A percentile compares a stretch with the other conserved stretches of the same genome.
Evolutionary conservation across 164 flowering plant species (phyloP).

Genomic region (Euptelea pleiosperma): DNA sequence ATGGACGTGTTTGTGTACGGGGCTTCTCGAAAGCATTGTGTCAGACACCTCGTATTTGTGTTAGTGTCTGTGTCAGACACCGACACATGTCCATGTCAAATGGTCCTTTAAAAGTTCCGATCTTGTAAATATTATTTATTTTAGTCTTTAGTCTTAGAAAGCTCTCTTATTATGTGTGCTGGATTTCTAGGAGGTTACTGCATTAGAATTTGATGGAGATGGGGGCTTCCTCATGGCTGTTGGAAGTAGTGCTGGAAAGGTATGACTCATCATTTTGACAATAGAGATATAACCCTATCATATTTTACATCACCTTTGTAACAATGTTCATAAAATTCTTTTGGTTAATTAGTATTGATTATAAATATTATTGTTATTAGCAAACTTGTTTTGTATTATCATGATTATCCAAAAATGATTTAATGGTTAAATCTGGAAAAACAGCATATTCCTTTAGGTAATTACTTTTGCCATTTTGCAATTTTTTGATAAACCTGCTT

Average conservation of each 20-base stretch:
- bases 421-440: too few species aligned
- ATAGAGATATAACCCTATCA: neutral
- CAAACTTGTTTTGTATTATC: neutral
- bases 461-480: too few species aligned
- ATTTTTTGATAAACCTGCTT: too few species aligned
- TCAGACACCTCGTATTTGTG: too few species aligned
- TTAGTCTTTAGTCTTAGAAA: constrained; percentile 6
- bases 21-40: too few species aligned
- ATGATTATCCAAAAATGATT: neutral
- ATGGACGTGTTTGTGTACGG: too few species aligned
- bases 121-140: neutral
- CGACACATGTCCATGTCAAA: too few species aligned
- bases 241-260: constrained; percentile 92
- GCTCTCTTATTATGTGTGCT: constrained; percentile 9
- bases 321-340: neutral
- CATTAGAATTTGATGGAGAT: constrained; percentile 45
- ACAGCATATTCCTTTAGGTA: too few species aligned
- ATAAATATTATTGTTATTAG: neutral
- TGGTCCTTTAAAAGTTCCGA: neutral
- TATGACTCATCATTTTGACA: constrained; percentile 20
- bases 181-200: constrained; percentile 72
- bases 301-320: neutral
- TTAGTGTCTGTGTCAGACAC: too few species aligned
- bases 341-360: neutral
- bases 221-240: constrained; percentile 76